phyloP scores from a whole-genome alignment of 441 rosid genomes.

The Euphorbia celastroides region DNA sequence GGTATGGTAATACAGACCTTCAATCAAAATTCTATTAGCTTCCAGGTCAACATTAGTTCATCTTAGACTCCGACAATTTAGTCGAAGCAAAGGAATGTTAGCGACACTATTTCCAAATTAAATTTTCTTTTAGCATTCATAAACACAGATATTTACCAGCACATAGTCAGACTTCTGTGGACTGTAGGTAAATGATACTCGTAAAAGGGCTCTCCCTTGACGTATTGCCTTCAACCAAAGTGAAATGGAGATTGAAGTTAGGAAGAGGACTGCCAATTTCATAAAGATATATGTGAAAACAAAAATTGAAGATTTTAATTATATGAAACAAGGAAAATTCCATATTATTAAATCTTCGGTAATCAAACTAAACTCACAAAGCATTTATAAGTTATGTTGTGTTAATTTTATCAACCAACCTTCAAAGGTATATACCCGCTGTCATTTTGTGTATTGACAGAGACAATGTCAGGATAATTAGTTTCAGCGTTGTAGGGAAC shows the following conservation, averaged over 20 bases:
- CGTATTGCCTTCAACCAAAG: conserved; percentile 60
- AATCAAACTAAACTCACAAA: conserved; percentile 1
- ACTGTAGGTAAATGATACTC: conserved; percentile 48
- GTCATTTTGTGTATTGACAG: conserved; percentile 35
- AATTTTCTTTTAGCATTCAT: conserved; percentile 7
- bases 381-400: too few relatives aligned
- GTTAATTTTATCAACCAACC: conserved; percentile 40
- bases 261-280: conserved; percentile 10
- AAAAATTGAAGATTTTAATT: conserved; percentile 11
- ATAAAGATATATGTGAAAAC: conserved; percentile 7
- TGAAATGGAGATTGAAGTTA: conserved; percentile 16
- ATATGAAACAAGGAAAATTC: not conserved
- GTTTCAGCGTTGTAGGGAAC: conserved; percentile 52
- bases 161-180: conserved; percentile 68
- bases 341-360: conserved; percentile 3
- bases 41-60: not conserved
- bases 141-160: conserved; percentile 43
- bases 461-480: conserved; percentile 66
- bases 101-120: not conserved
- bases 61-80: conserved; percentile 3
- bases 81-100: not conserved
- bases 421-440: conserved; percentile 52
- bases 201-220: conserved; percentile 77
- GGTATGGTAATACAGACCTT: not conserved
- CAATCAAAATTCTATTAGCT: not conserved